Evolutionary conservation across 176 grass and related monocot genomes (phyloP), one percentile per base, ranked within the genome.

Genomic region (Saccharum spontaneum): DNA sequence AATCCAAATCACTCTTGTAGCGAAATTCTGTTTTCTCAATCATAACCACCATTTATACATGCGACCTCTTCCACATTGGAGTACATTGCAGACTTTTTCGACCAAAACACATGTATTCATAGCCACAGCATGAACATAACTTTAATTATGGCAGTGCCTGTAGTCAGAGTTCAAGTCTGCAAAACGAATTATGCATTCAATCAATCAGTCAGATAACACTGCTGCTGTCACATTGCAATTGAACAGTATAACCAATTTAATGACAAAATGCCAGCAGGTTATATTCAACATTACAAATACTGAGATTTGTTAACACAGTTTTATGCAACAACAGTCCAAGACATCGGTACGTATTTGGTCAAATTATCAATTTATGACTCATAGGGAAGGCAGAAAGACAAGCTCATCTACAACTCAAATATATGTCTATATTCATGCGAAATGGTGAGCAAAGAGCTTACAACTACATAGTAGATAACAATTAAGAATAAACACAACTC

Each of bases 121-220:
- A 18, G 41, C 23, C 43, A 75, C 66, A 77, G n/a, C 64, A 77
- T 67, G 31, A 66, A 76, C 14, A 65, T 79, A 45, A 79, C 75
- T 59, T 73, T 11, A 59, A 34, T 65, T 69, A 6, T 15, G 37
- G 38, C 40, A 31, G 52, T 55, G 36, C 23, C 43, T 14, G 26
- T n/a, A 30, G 23, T 64, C 1, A 41, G 41, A 55, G 18, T 63
- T 78, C 7, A 61, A 38, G 34, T 39, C 73, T 86, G 88, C 79
- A 74, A n/a, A 87, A 69, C n/a, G 14, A 90, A 73, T 44, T 71
- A 44, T 20, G 36, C 18, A 37, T 9, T 89, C 31, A 86, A 62
- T 50, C 18, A 43, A 90, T 10, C 23, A 36, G 9, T 90, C 50
- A 82, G 50, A 63, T 43, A 54, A 90, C 10, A 44, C 67, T 72